Conservation (phyloP, 2,329 filamentous ascomycete genomes). For the Fusarium buharicum region DNA sequence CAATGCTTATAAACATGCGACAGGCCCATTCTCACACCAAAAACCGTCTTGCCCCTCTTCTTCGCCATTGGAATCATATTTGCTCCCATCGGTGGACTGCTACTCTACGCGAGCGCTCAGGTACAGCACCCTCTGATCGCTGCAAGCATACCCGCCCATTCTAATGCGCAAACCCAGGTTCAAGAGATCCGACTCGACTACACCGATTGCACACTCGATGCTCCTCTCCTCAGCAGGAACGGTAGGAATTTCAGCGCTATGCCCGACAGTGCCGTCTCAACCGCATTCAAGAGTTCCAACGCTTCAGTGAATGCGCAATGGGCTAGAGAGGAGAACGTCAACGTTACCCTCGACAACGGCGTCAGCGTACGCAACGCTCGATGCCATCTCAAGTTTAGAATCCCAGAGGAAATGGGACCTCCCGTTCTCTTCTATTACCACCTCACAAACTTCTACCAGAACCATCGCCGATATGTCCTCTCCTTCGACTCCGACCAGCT, state of each 20-base stretch:
- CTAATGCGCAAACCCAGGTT: constrained; percentile 64
- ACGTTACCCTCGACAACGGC: constrained; percentile 49
- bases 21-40: constrained; percentile 93
- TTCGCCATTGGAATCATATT: constrained; percentile 92
- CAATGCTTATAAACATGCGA: constrained; percentile 51
- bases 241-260: constrained; percentile 59
- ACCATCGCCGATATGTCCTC: constrained; percentile 94
- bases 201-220: constrained; percentile 74
- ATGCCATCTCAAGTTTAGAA: constrained; percentile 81
- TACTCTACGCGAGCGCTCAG: constrained; percentile 85
- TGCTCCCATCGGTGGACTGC: constrained; percentile 86
- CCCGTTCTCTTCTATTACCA: constrained; percentile 95
- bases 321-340: constrained; percentile 54
- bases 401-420: constrained; percentile 81
- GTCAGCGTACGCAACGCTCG: constrained; percentile 54
- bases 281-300: constrained; percentile 75
- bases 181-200: constrained; percentile 94
- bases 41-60: constrained; percentile 91
- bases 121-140: constrained; percentile 55
- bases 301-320: constrained; percentile 55
- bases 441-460: constrained; percentile 98
- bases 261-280: constrained; percentile 66
- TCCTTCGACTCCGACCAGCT: constrained; percentile 87
- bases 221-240: constrained; percentile 54
- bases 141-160: constrained; percentile 1